These are phyloP conservation scores for Amanita polypyramis DNA, from an alignment of 768 basidiomycete genomes.

Conservation along the genomic window DNA sequence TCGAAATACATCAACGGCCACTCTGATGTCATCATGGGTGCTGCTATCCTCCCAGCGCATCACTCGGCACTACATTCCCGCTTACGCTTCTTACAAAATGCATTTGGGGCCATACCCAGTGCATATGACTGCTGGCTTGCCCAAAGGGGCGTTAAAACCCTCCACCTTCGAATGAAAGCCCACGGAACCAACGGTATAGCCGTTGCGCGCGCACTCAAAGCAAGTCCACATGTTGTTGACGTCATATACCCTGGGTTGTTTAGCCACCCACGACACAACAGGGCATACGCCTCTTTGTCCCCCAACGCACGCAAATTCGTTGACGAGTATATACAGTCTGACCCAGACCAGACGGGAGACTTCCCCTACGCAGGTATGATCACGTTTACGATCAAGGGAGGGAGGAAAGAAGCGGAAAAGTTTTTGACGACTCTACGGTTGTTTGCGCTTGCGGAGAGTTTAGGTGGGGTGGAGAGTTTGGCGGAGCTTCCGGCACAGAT, in stretches of 20 bases:
- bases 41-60: constrained; percentile 55
- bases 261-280: constrained; percentile 51
- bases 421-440: constrained; percentile 60
- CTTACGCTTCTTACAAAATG: constrained; percentile 85
- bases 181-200: constrained; percentile 78
- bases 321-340: constrained; percentile 17
- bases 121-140: constrained; percentile 87
- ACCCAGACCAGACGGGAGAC: constrained; percentile 28
- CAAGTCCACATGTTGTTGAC: constrained; percentile 51
- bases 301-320: constrained; percentile 64
- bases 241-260: constrained; percentile 84
- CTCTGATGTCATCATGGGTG: constrained; percentile 89
- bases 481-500: constrained; percentile 82
- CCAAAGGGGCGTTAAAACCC: constrained; percentile 85
- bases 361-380: constrained; percentile 93
- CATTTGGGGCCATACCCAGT: constrained; percentile 75
- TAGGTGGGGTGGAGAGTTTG: constrained; percentile 89
- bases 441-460: constrained; percentile 77
- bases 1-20: constrained; percentile 94
- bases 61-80: constrained; percentile 36
- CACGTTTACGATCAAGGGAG: constrained; percentile 61
- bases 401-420: constrained; percentile 41
- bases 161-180: constrained; percentile 77
- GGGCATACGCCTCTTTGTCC: constrained; percentile 54
- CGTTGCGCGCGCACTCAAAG: constrained; percentile 54